Evolutionary conservation across 75 land plant species (phyloP).

Genomic region (Pinus tabuliformis): DNA sequence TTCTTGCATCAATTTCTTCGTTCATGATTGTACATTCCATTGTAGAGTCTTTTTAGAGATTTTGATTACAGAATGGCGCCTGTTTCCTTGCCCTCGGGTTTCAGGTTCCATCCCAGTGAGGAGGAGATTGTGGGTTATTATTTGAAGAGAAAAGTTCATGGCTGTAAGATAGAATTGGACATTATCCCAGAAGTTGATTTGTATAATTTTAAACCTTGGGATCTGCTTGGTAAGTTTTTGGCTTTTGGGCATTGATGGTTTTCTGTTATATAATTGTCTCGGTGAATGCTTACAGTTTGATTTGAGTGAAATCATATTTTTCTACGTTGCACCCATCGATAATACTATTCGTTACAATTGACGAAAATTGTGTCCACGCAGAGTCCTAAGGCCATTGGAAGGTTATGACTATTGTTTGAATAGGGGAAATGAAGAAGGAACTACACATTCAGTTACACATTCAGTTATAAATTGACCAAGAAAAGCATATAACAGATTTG

Average conservation of each 20-base stretch:
- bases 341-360: background rate
- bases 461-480: too few species aligned
- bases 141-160: slow-evolving; percentile 56
- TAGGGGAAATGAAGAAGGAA: too few species aligned
- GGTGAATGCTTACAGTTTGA: background rate
- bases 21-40: background rate
- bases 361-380: background rate
- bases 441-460: too few species aligned
- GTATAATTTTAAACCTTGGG: slow-evolving; percentile 84
- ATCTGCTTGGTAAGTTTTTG: slow-evolving; percentile 49
- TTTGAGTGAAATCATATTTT: background rate
- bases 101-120: slow-evolving; percentile 52
- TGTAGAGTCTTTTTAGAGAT: background rate
- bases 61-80: slow-evolving; percentile 27
- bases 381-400: too few species aligned
- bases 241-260: background rate
- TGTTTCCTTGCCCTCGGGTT: slow-evolving; percentile 44
- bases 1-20: background rate
- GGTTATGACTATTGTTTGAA: too few species aligned
- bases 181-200: slow-evolving; percentile 75
- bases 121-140: slow-evolving; percentile 68
- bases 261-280: background rate
- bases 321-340: background rate
- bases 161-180: slow-evolving; percentile 42
- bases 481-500: too few species aligned